Evolutionary conservation across 495 filamentous ascomycete species (phyloP).

Genomic region (Penicillium chermesinum): DNA sequence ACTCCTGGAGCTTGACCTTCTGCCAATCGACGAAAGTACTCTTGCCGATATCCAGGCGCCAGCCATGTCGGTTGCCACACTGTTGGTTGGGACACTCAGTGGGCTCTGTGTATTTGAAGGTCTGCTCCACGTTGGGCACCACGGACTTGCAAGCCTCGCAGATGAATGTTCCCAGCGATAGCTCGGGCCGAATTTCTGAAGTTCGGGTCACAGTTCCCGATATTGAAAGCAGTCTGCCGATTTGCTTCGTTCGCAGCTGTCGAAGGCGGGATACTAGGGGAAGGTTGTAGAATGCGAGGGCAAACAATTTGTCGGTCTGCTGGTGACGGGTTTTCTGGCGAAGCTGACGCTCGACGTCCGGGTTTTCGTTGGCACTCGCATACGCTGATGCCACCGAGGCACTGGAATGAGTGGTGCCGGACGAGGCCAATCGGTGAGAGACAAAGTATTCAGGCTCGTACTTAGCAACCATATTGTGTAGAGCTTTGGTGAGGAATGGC

Average conservation of each 20-base stretch:
- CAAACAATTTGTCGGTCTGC: slow-evolving; percentile 93
- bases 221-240: slow-evolving; percentile 88
- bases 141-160: slow-evolving; percentile 82
- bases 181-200: slow-evolving; percentile 90
- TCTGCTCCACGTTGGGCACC: slow-evolving; percentile 89
- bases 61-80: slow-evolving; percentile 85
- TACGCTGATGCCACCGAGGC: slow-evolving; percentile 64
- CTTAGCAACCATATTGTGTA: slow-evolving; percentile 91
- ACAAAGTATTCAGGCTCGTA: slow-evolving; percentile 92
- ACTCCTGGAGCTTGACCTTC: slow-evolving; percentile 95
- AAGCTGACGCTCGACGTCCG: slow-evolving; percentile 29
- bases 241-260: slow-evolving; percentile 81
- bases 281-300: slow-evolving; percentile 93
- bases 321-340: slow-evolving; percentile 74
- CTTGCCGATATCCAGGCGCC: slow-evolving; percentile 92
- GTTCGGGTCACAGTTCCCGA: slow-evolving; percentile 96
- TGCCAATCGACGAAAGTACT: slow-evolving; percentile 99
- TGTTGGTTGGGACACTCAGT: slow-evolving; percentile 88
- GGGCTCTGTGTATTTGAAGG: slow-evolving; percentile 94
- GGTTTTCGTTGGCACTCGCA: slow-evolving; percentile 58
- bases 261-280: slow-evolving; percentile 89
- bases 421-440: slow-evolving; percentile 75
- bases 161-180: slow-evolving; percentile 86
- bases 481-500: slow-evolving; percentile 81
- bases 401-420: slow-evolving; percentile 53